Conservation (phyloP, 139 green algal species). For the Yamagishiella unicocca region DNA sequence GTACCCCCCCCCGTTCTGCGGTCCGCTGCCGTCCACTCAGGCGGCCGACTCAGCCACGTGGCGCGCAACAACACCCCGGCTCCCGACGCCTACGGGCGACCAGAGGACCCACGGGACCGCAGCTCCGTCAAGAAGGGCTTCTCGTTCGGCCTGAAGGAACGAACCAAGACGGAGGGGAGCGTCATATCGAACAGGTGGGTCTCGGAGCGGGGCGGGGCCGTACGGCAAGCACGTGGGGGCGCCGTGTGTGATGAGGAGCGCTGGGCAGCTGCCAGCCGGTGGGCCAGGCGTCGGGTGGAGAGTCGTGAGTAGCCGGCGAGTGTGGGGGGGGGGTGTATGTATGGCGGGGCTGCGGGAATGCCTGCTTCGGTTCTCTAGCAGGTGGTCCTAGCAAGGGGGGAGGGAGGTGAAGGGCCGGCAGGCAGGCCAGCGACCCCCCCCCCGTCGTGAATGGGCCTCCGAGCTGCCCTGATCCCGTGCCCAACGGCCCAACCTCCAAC, state of each 20-base stretch:
- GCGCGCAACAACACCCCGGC: conserved; percentile 19
- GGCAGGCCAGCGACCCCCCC: too few relatives aligned
- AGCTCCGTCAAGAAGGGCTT: conserved; percentile 25
- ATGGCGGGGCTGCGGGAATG: too few relatives aligned
- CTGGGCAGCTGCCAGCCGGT: too few relatives aligned
- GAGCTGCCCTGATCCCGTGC: too few relatives aligned
- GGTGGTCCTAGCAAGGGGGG: too few relatives aligned
- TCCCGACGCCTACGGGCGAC: conserved; percentile 30
- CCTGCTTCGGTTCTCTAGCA: too few relatives aligned
- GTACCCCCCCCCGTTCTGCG: neutral
- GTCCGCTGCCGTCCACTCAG: neutral
- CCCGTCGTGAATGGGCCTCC: too few relatives aligned
- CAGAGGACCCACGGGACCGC: conserved; percentile 11
- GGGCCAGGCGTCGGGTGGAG: too few relatives aligned
- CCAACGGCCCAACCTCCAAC: too few relatives aligned
- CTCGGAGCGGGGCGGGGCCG: neutral
- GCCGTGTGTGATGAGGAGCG: neutral
- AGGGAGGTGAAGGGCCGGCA: too few relatives aligned
- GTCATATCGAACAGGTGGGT: conserved; percentile 16
- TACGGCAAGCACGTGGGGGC: neutral
- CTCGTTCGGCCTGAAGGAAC: conserved; percentile 33
- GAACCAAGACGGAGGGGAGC: neutral
- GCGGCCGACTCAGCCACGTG: conserved; percentile 15
- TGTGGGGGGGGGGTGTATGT: too few relatives aligned
- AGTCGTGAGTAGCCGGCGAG: too few relatives aligned